Base-by-base conservation (phyloP, 192 early-diverging fungal species). In the Coemansia reversa region DNA sequence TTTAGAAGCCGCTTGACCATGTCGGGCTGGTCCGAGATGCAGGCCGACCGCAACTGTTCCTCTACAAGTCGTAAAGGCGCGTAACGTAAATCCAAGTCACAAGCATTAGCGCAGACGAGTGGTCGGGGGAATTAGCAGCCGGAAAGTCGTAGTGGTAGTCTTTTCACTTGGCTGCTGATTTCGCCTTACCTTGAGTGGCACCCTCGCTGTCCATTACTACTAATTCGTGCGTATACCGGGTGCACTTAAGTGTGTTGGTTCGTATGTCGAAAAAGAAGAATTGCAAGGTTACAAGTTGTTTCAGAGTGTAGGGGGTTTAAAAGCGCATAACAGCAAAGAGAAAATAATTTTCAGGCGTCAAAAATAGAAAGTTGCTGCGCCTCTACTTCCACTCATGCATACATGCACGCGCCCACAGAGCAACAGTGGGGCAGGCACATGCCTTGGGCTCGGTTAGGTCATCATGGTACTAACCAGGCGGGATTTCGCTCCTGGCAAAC, bases 21-120 rank as follows among this genome's bases (percentile, higher is more conserved):
- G 51, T 87, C 86, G 33, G 88, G 81, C 48, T 89, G 86, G 75
- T 90, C 88, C 55, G 87, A 79, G 72, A 84, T 85, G 70, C 88
- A 89, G 30, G 90, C 90, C 11, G 86, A 84, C 55, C 89, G 70
- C 45, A 92, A 75, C 55, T 85, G 83, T 60, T 89, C 87, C 69
- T 89, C 88, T 91, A 79, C 55, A 73, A 59, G 49, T 42, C 52
- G 22, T 28, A 24, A 5, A 3, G 45, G 9, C 22, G n/a, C 25
- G 28, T 5, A 61, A 61, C 12, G 27, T 16, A 7, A 27, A 61
- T 61, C 12, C 45, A 55, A 27, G 5, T 28, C 39, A 62, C 29
- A 51, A 28, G 60, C 60, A 62, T 48, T 49, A 52, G 50, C 33
- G 11, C 6, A 35, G 39, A 45, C 14, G 14, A 45, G 12, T 16